These are phyloP conservation scores for Candida suzukii DNA, from an alignment of 805 yeast species.

Conservation along the genomic window DNA sequence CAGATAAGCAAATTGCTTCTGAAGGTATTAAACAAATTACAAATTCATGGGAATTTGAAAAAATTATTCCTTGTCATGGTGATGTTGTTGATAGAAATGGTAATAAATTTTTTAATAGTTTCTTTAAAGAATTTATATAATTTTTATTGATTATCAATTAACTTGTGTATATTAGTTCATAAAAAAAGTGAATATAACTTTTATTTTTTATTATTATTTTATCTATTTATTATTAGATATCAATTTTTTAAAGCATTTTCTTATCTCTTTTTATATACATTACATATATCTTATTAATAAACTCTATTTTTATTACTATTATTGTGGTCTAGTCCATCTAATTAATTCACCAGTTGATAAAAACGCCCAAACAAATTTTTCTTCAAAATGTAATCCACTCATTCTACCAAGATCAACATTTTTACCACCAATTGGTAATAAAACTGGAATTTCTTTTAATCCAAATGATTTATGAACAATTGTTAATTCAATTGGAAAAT, in stretches of 20 bases:
- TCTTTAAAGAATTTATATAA: not conserved
- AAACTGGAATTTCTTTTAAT: conserved; percentile 18
- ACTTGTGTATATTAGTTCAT: no score
- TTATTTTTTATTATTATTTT: no score
- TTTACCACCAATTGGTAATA: conserved; percentile 27
- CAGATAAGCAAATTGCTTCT: conserved; percentile 6
- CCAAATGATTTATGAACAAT: conserved; percentile 19
- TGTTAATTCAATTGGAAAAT: conserved; percentile 2
- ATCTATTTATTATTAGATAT: no score
- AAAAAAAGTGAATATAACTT: not conserved
- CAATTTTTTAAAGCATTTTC: no score
- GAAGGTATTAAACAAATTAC: conserved; percentile 22
- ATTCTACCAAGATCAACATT: conserved; percentile 26
- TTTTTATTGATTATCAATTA: not conserved
- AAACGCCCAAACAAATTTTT: conserved; percentile 29
- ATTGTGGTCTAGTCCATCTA: conserved; percentile 31
- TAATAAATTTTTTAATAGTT: conserved; percentile 13
- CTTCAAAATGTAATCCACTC: conserved; percentile 23
- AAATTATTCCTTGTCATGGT: conserved; percentile 56
- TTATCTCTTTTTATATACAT: no score
- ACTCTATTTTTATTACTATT: no score
- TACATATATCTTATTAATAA: no score
- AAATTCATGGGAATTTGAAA: conserved; percentile 37
- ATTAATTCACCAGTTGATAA: conserved; percentile 29
- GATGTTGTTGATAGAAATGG: conserved; percentile 39